Conservation (phyloP, 495 filamentous ascomycete species). For the Xylaria flabelliformis region DNA sequence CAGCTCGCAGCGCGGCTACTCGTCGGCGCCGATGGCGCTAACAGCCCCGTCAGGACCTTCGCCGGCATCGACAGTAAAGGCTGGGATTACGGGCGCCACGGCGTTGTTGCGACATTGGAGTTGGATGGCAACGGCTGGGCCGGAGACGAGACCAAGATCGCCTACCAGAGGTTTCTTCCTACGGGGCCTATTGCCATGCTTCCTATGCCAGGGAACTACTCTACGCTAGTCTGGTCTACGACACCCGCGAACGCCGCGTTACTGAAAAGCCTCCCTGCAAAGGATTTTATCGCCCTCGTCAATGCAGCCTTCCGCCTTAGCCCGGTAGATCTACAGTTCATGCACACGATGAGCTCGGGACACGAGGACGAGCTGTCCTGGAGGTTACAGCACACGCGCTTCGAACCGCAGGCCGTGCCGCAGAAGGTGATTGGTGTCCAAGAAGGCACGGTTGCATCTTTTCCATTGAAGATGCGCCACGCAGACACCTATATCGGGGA, state of each 20-base stretch:
- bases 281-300: constrained; percentile 83
- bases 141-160: constrained; percentile 66
- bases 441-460: constrained; percentile 80
- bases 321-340: constrained; percentile 78
- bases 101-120: constrained; percentile 86
- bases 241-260: constrained; percentile 76
- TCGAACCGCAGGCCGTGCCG: constrained; percentile 54
- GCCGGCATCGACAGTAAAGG: constrained; percentile 83
- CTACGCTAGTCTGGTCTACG: constrained; percentile 93
- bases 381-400: constrained; percentile 72
- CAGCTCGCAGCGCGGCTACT: constrained; percentile 80
- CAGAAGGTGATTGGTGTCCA: constrained; percentile 70
- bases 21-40: constrained; percentile 92
- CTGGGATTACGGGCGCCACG: constrained; percentile 93
- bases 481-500: constrained; percentile 90
- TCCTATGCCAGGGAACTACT: constrained; percentile 80
- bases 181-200: constrained; percentile 90
- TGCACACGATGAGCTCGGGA: constrained; percentile 66
- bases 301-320: constrained; percentile 91
- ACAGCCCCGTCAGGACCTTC: constrained; percentile 90
- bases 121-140: constrained; percentile 63
- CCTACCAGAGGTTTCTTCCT: constrained; percentile 95
- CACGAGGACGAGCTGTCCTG: constrained; percentile 81
- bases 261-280: constrained; percentile 73
- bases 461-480: constrained; percentile 89